Percentiles rank a stretch among this genome's conserved stretches.
These are phyloP conservation scores for Penicillium digitatum DNA, from an alignment of 2,329 filamentous ascomycete species.

Conservation along the genomic window DNA sequence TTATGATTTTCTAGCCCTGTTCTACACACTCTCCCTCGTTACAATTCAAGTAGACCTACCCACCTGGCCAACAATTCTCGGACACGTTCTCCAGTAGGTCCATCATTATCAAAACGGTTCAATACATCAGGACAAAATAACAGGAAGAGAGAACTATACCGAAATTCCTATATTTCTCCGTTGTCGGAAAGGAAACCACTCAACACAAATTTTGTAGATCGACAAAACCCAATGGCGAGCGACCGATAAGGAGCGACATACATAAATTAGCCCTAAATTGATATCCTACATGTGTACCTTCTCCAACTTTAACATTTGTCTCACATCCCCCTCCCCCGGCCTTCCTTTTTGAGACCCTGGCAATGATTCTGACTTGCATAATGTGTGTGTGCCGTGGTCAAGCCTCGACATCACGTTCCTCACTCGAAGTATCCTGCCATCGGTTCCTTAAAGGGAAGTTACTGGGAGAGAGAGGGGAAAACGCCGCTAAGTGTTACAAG, in stretches of 20 bases:
- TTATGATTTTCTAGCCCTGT: not conserved
- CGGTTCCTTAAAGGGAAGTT: constrained; percentile 2
- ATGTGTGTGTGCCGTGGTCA: not conserved
- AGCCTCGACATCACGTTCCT: not conserved
- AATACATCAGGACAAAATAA: not conserved
- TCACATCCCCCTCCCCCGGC: constrained; percentile 10
- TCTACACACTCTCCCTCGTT: no score
- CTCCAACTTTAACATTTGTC: constrained; percentile 3
- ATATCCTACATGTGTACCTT: not conserved
- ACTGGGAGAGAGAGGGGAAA: not conserved
- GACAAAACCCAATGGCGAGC: constrained; percentile 2
- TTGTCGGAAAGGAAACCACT: not conserved
- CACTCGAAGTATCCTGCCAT: not conserved
- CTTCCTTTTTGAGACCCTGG: constrained; percentile 20
- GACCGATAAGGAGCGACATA: constrained; percentile 2
- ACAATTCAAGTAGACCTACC: no score
- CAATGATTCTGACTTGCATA: not conserved
- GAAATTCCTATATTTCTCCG: not conserved
- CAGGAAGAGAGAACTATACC: not conserved
- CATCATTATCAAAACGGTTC: not conserved
- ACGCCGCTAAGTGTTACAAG: not conserved
- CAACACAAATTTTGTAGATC: not conserved
- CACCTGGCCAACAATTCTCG: no score
- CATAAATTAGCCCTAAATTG: not conserved
- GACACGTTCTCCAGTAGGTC: no score